Evolutionary conservation across 257 asterid species (phyloP), one percentile per base, ranked within the genome.

Genomic region (Coffea eugenioides): DNA sequence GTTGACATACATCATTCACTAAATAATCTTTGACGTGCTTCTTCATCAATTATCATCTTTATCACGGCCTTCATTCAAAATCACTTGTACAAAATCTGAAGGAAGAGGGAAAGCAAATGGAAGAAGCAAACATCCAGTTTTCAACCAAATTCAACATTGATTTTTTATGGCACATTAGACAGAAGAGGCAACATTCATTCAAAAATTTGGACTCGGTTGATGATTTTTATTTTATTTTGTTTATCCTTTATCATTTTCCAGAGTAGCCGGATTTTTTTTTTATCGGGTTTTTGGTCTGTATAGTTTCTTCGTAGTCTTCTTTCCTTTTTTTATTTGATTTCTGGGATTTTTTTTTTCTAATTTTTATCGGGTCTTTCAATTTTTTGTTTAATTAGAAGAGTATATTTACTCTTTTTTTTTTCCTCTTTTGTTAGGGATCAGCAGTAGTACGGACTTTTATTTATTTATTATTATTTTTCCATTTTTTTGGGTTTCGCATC

Each of bases 1-100:
- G 27, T 52, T 84, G 73, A 82, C 88, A 20, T 87, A 82, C 64
- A 75, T 84, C 54, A 80, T 87, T 77, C 86, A 84, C 81, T 87
- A 75, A 61, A 46, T 18, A 0, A 7, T 39, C 25, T 13, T 48
- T 23, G 16, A 12, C n/a, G 3, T 77, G 16, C 66, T 25, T 23
- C 49, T 45, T 16, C 34, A 5, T 51, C 52, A 57, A 21, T 39
- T 39, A 31, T 34, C 7, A 15, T 43, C 34, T 4, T 8, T 31
- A 71, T 59, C 67, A 27, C 45, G 16, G 27, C 27, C 68, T 23
- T 67, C 8, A 61, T 15, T 23, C 36, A 68, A 34, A 25, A 25
- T 11, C 11, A 18, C 20, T 31, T 2, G 9, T 15, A 0, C 1
- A 25, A 5, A 13, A 48, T 20, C 3, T 52, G 67, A 54, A 52